Conservation (phyloP, 225 moss, liverwort and hornwort genomes). For the Neckera pumila region DNA sequence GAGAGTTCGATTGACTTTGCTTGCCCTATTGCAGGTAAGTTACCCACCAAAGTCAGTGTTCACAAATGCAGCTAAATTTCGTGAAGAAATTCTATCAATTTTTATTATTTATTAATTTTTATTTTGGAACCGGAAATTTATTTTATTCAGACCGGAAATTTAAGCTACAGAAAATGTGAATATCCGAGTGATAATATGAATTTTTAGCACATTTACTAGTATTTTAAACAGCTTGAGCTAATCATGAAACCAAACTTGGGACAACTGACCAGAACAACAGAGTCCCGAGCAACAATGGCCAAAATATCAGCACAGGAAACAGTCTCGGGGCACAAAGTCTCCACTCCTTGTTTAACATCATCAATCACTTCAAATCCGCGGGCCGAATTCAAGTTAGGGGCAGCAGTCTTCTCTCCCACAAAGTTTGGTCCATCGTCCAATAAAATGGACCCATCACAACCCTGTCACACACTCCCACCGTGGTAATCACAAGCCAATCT, state of each 20-base stretch:
- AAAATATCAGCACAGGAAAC: slow-evolving; percentile 90
- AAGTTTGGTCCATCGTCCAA: slow-evolving; percentile 59
- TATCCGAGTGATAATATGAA: background rate
- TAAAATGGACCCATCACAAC: slow-evolving; percentile 78
- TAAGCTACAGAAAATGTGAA: background rate
- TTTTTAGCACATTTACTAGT: background rate
- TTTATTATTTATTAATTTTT: background rate
- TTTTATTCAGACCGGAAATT: too few species aligned
- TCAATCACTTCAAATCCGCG: slow-evolving; percentile 70
- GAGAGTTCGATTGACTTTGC: background rate
- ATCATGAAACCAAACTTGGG: background rate
- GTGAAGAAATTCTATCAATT: background rate
- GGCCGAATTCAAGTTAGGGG: slow-evolving; percentile 59
- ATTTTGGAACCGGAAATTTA: background rate
- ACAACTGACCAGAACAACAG: slow-evolving; percentile 17
- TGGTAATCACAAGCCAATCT: background rate
- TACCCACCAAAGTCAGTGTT: slow-evolving; percentile 5
- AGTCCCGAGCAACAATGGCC: slow-evolving; percentile 64
- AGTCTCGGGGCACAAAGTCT: slow-evolving; percentile 49
- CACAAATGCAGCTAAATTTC: background rate
- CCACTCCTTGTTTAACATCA: slow-evolving; percentile 55
- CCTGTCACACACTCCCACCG: slow-evolving; percentile 25
- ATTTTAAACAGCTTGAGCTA: background rate
- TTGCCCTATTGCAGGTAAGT: background rate
- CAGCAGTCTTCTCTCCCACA: slow-evolving; percentile 59